A percentile compares a stretch with the other conserved stretches of the same genome.
Conservation (phyloP, 192 early-diverging fungal genomes). For the Coemansia asiatica region DNA sequence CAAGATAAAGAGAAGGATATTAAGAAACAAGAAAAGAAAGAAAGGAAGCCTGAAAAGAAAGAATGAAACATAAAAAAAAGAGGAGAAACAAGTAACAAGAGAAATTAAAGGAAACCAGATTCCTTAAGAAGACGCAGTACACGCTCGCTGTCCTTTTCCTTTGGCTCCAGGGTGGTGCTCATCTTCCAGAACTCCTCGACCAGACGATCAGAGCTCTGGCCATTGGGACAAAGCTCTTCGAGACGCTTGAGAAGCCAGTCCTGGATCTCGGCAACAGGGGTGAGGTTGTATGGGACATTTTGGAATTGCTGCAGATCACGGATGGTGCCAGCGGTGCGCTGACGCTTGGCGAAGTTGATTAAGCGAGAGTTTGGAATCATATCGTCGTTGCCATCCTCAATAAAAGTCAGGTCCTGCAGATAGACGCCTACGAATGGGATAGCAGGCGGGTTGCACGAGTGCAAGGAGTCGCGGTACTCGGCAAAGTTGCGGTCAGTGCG, state of each 20-base stretch:
- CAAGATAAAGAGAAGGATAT: neutral
- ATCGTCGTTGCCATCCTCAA: constrained; percentile 85
- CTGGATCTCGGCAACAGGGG: constrained; percentile 79
- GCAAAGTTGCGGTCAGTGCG: constrained; percentile 77
- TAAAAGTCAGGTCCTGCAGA: constrained; percentile 86
- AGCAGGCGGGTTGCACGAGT: constrained; percentile 75
- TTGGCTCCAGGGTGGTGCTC: constrained; percentile 80
- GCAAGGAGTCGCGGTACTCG: constrained; percentile 78
- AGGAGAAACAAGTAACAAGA: neutral
- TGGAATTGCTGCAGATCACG: constrained; percentile 89
- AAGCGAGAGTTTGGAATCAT: constrained; percentile 63
- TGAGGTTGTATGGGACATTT: constrained; percentile 74
- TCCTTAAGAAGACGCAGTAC: constrained; percentile 73
- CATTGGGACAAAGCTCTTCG: constrained; percentile 65
- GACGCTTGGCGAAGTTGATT: constrained; percentile 89
- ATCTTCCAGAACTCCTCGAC: constrained; percentile 74
- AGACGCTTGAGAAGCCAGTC: constrained; percentile 71
- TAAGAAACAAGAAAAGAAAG: neutral
- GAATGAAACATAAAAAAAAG: neutral
- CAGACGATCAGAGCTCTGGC: constrained; percentile 55
- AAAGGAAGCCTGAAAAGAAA: neutral
- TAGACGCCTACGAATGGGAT: constrained; percentile 86
- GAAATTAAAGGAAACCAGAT: constrained; percentile 70
- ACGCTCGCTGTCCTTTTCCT: constrained; percentile 82
- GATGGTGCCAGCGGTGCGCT: constrained; percentile 84